Base-by-base conservation (phyloP, 2,329 filamentous ascomycete genomes). In the Diplocarpon rosae region DNA sequence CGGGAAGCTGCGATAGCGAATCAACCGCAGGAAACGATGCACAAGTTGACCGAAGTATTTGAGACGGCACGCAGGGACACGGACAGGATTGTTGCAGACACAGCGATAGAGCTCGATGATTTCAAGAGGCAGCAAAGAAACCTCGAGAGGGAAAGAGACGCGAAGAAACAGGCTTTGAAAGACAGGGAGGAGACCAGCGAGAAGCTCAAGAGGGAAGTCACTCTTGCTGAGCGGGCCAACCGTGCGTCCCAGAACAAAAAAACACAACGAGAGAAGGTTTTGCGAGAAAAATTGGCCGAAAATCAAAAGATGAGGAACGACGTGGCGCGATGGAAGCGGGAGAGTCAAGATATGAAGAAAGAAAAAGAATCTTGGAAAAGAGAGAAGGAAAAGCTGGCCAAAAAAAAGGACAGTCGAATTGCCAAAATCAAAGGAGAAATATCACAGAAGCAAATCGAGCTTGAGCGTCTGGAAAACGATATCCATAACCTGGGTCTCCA, bases 171-270 rank as follows among this genome's bases (percentile, higher is more conserved):
- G 50, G 73, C 80, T 15, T 71, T 92, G 43, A 92, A 85, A 61
- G 86, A 94, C 59, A 95, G 93, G 62, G 90, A 96, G 52, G 87
- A 93, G 57, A 84, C 81, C 40, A 95, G 87, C 39, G 80, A 85
- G 36, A 87, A 88, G 59, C 66, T 95, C 43, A 86, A 84, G 58
- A 83, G 83, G 50, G 82, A 90, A 59, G 80, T 93, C 42, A 81
- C 85, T 42, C 78, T 76, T 37, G 78, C 89, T 5, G 87, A 93
- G 62, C 79, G 86, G 42, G 73, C 85, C 52, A 95, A 93, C 68
- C 79, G 87, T 38, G 75, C 79, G 4, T 83, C 85, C 1, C 83
- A 93, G 59, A 85, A 83, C 51, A 82, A 84, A 48, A 85, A 83
- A 55, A 72, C 76, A 1, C 85, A 89, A 58, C 85, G 85, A 58